Evolutionary conservation across 2,329 filamentous ascomycete species (phyloP), one percentile per base, ranked within the genome.

Genomic region (Pyrenochaeta sp.): DNA sequence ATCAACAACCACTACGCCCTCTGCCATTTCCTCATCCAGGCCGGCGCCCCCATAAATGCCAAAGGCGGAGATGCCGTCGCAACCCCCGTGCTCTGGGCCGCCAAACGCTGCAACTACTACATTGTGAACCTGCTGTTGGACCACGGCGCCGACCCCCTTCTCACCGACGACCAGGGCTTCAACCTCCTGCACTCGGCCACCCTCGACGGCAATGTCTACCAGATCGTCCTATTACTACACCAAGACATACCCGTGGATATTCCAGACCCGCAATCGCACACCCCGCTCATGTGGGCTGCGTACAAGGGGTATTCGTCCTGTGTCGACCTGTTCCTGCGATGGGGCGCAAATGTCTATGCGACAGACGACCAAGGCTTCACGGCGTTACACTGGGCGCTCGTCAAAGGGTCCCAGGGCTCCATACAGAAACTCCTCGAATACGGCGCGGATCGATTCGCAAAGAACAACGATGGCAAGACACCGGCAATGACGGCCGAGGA

Each of bases 1-100:
- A 97, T 99, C 72, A 99, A 99, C 77, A 97, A 97, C 68, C 94
- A 96, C 71, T 95, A 93, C 76, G 89, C 90, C 57, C 91, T 97
- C 79, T 96, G 93, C 82, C 93, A 94, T 72, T 96, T 95, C 73
- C 85, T 99, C 30, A 83, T 99, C 68, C 89, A 88, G 55, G 78
- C 78, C 35, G 91, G 91, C 65, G 94, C 92, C 65, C 88, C 96
- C 67, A 88, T 97, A 63, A 97, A 99, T 74, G 87, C 86, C 52
- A 96, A 95, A 72, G 94, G 95, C 71, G 94, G 94, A 71, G 93
- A 97, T 67, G 96, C 92, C 7, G 82, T 96, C 28, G 93, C 94
- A 11, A 97, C 94, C 29, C 89, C 94, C 11, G 85, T 96, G 1
- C 91, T 97, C 74, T 99, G 94, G 94, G 94, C 94, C 22, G 94